Base-by-base conservation (phyloP, 1,284 basidiomycete genomes). In the Naganishia albida region DNA sequence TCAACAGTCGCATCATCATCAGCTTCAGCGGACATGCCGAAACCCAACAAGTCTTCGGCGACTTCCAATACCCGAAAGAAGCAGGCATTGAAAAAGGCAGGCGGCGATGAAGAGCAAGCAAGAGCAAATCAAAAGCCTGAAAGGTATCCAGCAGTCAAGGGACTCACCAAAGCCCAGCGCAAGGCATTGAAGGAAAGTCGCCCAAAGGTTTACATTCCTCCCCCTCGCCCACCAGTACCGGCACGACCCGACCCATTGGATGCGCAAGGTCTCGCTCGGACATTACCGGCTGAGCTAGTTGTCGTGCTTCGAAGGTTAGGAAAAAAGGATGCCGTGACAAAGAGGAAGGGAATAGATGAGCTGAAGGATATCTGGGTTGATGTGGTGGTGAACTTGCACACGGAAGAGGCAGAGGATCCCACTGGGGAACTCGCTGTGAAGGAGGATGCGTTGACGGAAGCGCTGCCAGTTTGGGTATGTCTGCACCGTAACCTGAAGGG, bases 281-380 rank as follows among this genome's bases (percentile, higher is more conserved):
- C 81, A n/a, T 79, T 94, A 13, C 88, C 90, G 0, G 85, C 93
- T 0, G 92, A 94, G 53, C 82, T 98, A 20, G 84, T 95, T 16
- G 86, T 99, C 25, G 84, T 93, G 1, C 82, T 98, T 54, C 81
- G 91, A 57, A 85, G 87, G 63, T 82, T 98, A 50, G 87, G 85
- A 38, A 99, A 99, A 84, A 97, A 96, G 81, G 93, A 96, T 69
- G 85, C 86, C 20, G 85, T 92, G 48, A 98, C 95, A 0, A 88
- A 93, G 74, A 81, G 85, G 18, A 87, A 90, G 71, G 93, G 92
- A 0, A 79, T 98, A 66, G 95, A 98, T 73, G 93, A 94, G 65
- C 78, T 99, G 26, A 83, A 85, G 67, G 76, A 83, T 10, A 82
- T 77, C 1, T 95, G 90, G 90, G 79, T 91, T 26, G 51, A 63